A percentile compares a stretch with the other conserved stretches of the same genome.
Conservation (phyloP, 257 asterid genomes). For the Solanum paucissectum region DNA sequence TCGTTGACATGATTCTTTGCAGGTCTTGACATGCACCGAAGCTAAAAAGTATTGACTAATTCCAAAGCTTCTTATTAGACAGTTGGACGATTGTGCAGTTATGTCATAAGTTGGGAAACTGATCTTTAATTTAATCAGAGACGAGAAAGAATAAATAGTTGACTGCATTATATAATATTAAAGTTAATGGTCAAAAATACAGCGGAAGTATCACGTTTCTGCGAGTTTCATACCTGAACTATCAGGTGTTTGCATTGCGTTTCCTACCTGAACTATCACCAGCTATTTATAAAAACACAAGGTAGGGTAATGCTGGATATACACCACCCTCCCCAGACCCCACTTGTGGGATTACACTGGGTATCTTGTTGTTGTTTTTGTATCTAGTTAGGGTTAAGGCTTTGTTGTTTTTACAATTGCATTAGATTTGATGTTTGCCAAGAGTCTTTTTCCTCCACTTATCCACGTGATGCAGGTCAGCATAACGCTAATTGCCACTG, state of each 20-base stretch:
- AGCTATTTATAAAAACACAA: background rate
- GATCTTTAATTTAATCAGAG: background rate
- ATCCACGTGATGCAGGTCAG: conserved; percentile 47
- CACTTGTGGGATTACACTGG: background rate
- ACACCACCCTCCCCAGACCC: background rate
- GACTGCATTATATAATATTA: background rate
- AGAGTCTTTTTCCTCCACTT: background rate
- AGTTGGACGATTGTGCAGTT: background rate
- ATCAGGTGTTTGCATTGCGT: background rate
- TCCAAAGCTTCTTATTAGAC: background rate
- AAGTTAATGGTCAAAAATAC: background rate
- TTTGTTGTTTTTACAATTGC: background rate
- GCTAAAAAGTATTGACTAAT: background rate
- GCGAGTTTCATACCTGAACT: background rate
- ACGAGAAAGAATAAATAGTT: background rate
- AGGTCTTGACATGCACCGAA: background rate
- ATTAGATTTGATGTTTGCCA: background rate
- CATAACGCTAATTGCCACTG: conserved; percentile 90
- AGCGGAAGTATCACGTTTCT: background rate
- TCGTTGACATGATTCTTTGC: background rate
- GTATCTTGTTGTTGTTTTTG: background rate
- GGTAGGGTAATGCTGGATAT: background rate
- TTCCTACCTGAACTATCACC: background rate
- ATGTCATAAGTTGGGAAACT: background rate
- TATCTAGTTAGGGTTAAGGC: background rate